A percentile compares a stretch with the other conserved stretches of the same genome.
Evolutionary conservation across 1,284 basidiomycete species (phyloP).

Genomic region (Thecaphora frezii): DNA sequence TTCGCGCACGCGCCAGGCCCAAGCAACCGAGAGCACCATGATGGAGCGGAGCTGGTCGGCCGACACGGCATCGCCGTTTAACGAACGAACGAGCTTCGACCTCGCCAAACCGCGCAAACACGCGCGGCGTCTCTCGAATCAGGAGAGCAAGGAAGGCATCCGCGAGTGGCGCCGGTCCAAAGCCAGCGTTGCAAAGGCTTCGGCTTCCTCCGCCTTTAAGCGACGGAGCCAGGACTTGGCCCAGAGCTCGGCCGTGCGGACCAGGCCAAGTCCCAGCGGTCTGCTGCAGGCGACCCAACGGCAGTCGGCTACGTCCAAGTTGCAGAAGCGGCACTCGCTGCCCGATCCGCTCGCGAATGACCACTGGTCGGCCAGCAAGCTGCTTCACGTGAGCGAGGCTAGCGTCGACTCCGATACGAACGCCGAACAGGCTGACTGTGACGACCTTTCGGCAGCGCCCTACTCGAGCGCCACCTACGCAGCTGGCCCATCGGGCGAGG

Average conservation of each 20-base stretch:
- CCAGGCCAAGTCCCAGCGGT: neutral
- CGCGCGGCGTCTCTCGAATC: conserved; percentile 31
- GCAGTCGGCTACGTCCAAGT: conserved; percentile 12
- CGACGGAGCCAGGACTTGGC: neutral
- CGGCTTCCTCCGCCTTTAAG: conserved; percentile 2
- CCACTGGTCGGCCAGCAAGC: neutral
- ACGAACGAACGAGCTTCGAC: conserved; percentile 20
- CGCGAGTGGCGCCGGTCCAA: conserved; percentile 31
- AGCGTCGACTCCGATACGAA: neutral
- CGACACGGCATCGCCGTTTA: conserved; percentile 29
- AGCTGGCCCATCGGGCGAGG: conserved; percentile 33
- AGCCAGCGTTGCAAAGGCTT: neutral
- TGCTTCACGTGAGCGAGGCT: neutral
- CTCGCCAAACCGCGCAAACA: conserved; percentile 26
- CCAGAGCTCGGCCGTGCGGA: neutral
- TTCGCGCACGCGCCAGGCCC: too few relatives aligned
- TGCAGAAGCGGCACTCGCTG: neutral
- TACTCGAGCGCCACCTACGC: conserved; percentile 38
- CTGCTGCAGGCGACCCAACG: conserved; percentile 22
- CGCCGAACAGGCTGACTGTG: conserved; percentile 4
- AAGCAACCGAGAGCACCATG: too few relatives aligned
- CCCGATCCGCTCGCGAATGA: neutral
- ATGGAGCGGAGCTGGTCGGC: conserved; percentile 41
- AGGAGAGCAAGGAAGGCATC: conserved; percentile 17
- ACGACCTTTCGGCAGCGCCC: conserved; percentile 19